These are phyloP conservation scores for Plenodomus tracheiphilus DNA, from an alignment of 2,329 filamentous ascomycete species.

Conservation along the genomic window DNA sequence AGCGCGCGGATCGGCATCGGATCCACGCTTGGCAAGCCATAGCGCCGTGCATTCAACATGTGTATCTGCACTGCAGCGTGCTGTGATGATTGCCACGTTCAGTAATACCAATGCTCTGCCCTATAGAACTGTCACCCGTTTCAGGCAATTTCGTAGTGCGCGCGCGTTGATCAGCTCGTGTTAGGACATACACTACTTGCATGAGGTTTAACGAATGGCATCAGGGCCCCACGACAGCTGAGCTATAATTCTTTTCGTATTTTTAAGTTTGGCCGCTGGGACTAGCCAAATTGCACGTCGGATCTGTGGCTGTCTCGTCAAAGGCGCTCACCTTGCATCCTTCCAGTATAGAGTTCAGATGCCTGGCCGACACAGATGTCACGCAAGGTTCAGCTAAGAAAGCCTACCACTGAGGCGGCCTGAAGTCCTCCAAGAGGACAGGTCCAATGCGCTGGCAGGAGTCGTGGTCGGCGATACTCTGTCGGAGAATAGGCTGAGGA, in stretches of 20 bases:
- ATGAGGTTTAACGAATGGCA: not conserved
- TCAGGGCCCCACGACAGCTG: not conserved
- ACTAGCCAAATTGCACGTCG: not conserved
- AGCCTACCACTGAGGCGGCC: constrained; percentile 2
- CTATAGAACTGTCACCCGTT: not conserved
- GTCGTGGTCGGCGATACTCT: constrained; percentile 17
- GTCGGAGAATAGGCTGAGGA: constrained; percentile 26
- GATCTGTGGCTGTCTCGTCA: not conserved
- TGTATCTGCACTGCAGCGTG: not conserved
- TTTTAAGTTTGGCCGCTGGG: not conserved
- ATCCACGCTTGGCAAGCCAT: constrained; percentile 5
- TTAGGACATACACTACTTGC: not conserved
- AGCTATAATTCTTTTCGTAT: not conserved
- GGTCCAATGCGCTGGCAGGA: constrained; percentile 11
- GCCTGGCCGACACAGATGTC: not conserved
- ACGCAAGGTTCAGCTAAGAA: not conserved
- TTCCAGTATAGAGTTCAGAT: not conserved
- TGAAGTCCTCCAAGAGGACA: not conserved
- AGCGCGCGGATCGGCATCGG: not conserved
- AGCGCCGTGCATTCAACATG: constrained; percentile 9
- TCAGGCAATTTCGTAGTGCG: constrained; percentile 3
- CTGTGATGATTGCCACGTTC: constrained; percentile 6
- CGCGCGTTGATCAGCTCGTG: not conserved
- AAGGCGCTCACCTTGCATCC: not conserved
- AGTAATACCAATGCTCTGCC: constrained; percentile 8